Conservation (phyloP, 805 yeast genomes). For the Pichia gijzeniarum region DNA sequence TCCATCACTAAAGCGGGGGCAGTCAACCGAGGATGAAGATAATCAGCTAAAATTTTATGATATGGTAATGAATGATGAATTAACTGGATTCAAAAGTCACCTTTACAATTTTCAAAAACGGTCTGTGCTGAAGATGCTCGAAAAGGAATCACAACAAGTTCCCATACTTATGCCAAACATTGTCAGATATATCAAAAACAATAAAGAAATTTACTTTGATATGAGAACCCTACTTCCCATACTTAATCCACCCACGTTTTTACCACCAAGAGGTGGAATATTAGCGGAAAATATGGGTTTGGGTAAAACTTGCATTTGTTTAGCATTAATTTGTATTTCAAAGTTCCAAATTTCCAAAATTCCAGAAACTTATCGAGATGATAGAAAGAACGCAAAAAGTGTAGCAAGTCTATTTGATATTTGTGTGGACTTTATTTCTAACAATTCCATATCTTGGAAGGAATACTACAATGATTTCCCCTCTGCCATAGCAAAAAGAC, state of each 20-base stretch:
- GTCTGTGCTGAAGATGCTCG: constrained; percentile 55
- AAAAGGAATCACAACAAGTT: constrained; percentile 38
- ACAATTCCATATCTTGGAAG: constrained; percentile 55
- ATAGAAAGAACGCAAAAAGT: constrained; percentile 2
- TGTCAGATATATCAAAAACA: neutral
- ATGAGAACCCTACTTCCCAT: constrained; percentile 27
- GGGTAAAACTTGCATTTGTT: constrained; percentile 57
- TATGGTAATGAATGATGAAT: constrained; percentile 25
- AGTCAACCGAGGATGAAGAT: constrained; percentile 17
- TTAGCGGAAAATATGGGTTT: constrained; percentile 66
- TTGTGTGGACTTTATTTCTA: constrained; percentile 38
- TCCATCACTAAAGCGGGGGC: constrained; percentile 17
- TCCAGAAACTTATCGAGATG: constrained; percentile 27
- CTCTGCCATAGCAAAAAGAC: constrained; percentile 29
- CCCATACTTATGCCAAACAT: constrained; percentile 21
- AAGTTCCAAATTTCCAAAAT: constrained; percentile 43
- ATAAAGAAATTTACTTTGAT: constrained; percentile 31
- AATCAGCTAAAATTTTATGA: constrained; percentile 19
- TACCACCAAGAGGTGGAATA: constrained; percentile 54
- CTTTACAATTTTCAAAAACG: constrained; percentile 56
- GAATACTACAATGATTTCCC: constrained; percentile 41
- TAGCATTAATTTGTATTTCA: constrained; percentile 50
- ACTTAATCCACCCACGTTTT: constrained; percentile 35
- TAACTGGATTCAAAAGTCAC: constrained; percentile 43
- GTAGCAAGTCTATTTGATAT: constrained; percentile 29